Evolutionary conservation across 2,329 filamentous ascomycete species (phyloP).

Genomic region (Ophiostoma perfectum): DNA sequence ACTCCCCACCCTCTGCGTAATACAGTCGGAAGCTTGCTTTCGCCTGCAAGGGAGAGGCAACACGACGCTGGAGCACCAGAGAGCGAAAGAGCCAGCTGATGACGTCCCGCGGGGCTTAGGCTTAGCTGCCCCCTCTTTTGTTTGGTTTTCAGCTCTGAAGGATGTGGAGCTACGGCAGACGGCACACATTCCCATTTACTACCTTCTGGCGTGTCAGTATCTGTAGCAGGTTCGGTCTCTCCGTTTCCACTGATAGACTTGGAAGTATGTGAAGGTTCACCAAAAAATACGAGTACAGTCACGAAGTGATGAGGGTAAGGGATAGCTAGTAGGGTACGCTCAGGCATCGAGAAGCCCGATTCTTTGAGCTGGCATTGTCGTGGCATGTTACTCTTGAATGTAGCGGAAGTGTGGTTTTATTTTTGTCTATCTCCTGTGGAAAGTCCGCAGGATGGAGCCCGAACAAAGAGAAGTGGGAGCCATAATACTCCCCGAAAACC

Average conservation of each 20-base stretch:
- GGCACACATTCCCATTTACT: neutral
- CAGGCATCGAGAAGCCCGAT: too few species aligned
- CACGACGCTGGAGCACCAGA: neutral
- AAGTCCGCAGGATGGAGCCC: too few species aligned
- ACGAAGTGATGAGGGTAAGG: neutral
- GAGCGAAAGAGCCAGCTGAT: neutral
- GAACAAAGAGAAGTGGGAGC: too few species aligned
- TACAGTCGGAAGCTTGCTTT: neutral
- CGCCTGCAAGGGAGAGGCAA: neutral
- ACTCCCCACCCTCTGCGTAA: neutral
- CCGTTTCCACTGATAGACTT: neutral
- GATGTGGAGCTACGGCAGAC: neutral
- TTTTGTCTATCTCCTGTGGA: too few species aligned
- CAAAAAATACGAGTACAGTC: neutral
- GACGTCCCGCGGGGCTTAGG: conserved; percentile 6
- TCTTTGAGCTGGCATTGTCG: neutral
- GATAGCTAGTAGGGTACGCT: too few species aligned
- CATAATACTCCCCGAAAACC: too few species aligned
- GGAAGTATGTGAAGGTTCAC: neutral
- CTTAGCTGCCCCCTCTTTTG: conserved; percentile 10
- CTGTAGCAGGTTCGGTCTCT: neutral
- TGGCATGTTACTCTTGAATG: neutral
- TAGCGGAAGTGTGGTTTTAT: too few species aligned
- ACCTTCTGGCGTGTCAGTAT: neutral
- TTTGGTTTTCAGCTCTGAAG: conserved; percentile 3